Conservation (phyloP, 2,329 filamentous ascomycete genomes). For the Coniochaeta hoffmannii region DNA sequence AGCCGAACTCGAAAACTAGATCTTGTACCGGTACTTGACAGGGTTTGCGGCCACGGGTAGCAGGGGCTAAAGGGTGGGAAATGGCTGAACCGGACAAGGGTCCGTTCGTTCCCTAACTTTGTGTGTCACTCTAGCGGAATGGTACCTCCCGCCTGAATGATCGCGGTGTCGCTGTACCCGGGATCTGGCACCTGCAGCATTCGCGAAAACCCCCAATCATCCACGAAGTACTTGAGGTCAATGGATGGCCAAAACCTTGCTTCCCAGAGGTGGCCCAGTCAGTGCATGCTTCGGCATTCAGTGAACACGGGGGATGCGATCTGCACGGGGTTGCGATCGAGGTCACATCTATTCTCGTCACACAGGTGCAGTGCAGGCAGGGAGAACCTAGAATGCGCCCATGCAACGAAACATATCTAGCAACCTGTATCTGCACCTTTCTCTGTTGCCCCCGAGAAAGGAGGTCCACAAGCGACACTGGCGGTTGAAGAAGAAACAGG, state of each 20-base stretch:
- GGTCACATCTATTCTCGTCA: conserved; percentile 1
- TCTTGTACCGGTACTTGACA: conserved; percentile 2
- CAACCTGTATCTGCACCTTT: not conserved
- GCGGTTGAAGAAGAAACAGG: not conserved
- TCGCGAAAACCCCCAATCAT: not conserved
- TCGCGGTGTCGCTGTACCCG: not conserved
- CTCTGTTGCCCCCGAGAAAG: not conserved
- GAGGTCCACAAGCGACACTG: not conserved
- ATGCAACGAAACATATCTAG: not conserved
- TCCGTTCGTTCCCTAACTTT: not conserved
- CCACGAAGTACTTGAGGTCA: not conserved
- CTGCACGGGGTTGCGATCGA: not conserved
- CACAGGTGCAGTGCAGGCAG: not conserved
- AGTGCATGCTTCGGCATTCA: not conserved
- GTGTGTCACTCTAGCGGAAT: not conserved
- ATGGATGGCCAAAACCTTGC: not conserved
- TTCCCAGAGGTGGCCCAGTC: not conserved
- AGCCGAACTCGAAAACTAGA: not conserved
- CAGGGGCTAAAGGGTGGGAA: not conserved
- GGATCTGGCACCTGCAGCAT: not conserved
- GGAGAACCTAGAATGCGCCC: not conserved
- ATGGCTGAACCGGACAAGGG: not conserved
- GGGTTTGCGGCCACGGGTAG: not conserved
- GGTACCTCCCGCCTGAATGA: not conserved
- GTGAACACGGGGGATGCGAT: not conserved